Conservation (phyloP, 2,329 filamentous ascomycete genomes). For the Drechslerella stenobrocha region DNA sequence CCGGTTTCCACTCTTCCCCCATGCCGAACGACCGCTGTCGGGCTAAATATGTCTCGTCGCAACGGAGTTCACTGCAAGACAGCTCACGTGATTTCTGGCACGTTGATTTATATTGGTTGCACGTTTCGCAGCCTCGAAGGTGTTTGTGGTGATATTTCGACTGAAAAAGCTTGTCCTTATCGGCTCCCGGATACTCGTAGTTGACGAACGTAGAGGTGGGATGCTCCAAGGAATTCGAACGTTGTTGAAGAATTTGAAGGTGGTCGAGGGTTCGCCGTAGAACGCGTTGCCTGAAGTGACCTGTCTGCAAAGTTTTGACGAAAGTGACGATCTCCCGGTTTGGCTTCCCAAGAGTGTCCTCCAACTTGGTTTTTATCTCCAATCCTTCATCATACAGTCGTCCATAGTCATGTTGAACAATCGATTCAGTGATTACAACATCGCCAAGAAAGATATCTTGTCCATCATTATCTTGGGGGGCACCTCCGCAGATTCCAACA, state of each 20-base stretch:
- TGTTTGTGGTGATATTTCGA: constrained; percentile 54
- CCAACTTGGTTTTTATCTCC: no score
- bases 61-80: constrained; percentile 53
- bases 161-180: constrained; percentile 53
- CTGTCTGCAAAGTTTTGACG: no score
- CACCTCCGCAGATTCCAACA: constrained; percentile 56
- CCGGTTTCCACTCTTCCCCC: constrained; percentile 32
- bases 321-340: constrained; percentile 54
- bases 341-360: constrained; percentile 49
- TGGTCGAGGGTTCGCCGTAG: no score
- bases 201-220: constrained; percentile 36
- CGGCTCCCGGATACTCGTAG: constrained; percentile 53
- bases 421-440: constrained; percentile 51
- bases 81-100: constrained; percentile 51
- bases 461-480: constrained; percentile 49
- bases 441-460: constrained; percentile 45
- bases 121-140: constrained; percentile 26
- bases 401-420: constrained; percentile 53
- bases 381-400: constrained; percentile 49
- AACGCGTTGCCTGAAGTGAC: no score
- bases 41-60: constrained; percentile 50
- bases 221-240: constrained; percentile 24
- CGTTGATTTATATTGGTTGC: constrained; percentile 21
- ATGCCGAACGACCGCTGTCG: no score
- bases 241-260: no score